phyloP scores from a whole-genome alignment of 2,329 filamentous ascomycete genomes.

The Botrytis tulipae region DNA sequence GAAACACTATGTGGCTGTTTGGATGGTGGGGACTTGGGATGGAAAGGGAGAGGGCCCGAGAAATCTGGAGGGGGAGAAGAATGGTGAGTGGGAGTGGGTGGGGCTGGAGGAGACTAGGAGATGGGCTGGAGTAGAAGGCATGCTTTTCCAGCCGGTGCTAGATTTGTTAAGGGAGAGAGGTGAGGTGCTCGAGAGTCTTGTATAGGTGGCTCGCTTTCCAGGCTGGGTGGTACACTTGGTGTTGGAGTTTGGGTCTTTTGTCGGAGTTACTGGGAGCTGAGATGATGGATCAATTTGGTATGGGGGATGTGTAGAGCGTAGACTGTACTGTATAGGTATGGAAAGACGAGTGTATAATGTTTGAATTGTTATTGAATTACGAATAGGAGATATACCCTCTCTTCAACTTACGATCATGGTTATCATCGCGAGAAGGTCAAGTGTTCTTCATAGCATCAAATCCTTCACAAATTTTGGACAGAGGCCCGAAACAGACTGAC shows the following conservation, averaged over 20 bases:
- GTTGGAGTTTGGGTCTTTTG: not conserved
- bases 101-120: not conserved
- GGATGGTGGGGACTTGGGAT: not conserved
- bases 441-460: not conserved
- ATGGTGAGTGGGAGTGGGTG: not conserved
- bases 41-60: not conserved
- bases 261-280: not conserved
- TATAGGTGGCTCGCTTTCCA: not conserved
- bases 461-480: not conserved
- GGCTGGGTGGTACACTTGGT: too few relatives aligned
- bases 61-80: not conserved
- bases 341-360: not conserved
- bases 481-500: not conserved
- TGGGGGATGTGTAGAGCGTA: not conserved
- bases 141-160: not conserved
- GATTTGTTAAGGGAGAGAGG: not conserved
- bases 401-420: not conserved
- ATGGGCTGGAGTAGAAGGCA: not conserved
- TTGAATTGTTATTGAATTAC: not conserved
- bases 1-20: not conserved
- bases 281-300: not conserved
- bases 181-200: not conserved
- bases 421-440: not conserved
- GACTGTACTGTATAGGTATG: not conserved
- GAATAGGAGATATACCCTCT: not conserved